Conservation (phyloP, 176 grass and related monocot genomes). For the Ananas comosus region DNA sequence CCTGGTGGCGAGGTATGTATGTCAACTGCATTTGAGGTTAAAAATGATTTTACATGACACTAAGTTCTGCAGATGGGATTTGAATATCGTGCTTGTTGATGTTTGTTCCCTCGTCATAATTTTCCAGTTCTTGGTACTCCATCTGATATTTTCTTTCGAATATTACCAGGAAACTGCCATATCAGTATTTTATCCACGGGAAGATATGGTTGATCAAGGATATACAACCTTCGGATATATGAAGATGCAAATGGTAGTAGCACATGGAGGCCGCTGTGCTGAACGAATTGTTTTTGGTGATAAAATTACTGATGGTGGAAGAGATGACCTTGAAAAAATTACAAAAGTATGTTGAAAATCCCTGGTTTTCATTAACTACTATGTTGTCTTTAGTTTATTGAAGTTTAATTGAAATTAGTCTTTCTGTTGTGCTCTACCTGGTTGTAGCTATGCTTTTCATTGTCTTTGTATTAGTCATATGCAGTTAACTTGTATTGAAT, state of each 20-base stretch:
- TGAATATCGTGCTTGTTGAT: background rate
- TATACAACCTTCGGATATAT: constrained; percentile 30
- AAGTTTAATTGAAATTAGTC: background rate
- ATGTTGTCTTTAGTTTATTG: background rate
- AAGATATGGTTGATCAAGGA: constrained; percentile 30
- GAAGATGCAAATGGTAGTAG: constrained; percentile 40
- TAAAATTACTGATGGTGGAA: constrained; percentile 34
- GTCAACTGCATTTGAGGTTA: background rate
- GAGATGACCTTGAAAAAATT: constrained; percentile 32
- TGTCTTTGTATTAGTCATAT: too few relatives aligned
- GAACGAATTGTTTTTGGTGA: constrained; percentile 31
- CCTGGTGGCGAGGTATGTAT: constrained; percentile 28
- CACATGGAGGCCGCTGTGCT: constrained; percentile 32
- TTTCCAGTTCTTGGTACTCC: background rate
- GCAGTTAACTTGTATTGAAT: too few relatives aligned
- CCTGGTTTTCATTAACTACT: background rate
- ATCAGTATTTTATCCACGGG: constrained; percentile 34
- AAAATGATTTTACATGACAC: background rate
- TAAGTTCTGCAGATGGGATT: background rate
- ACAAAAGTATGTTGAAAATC: constrained; percentile 22
- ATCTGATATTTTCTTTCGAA: background rate
- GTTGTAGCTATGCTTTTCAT: too few relatives aligned
- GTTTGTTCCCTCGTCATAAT: background rate
- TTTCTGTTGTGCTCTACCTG: background rate
- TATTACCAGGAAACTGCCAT: constrained; percentile 26